Percentiles rank a stretch among this genome's conserved stretches.
These are phyloP conservation scores for Pulveroboletus sp. DNA, from an alignment of 768 basidiomycete genomes.

Conservation along the genomic window DNA sequence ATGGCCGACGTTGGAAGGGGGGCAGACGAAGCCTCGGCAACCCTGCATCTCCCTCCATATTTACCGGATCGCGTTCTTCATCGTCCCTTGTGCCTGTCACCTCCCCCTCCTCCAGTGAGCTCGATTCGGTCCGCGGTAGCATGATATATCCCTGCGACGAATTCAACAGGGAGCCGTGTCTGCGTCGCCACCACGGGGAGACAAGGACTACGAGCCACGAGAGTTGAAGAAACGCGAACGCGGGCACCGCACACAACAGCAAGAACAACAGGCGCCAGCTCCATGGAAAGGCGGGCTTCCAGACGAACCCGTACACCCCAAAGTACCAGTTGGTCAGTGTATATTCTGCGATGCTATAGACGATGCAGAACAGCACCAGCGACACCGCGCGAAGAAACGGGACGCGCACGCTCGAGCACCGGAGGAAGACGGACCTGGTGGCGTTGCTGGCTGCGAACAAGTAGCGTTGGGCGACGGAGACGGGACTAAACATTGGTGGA, in stretches of 20 bases:
- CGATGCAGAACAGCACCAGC: neutral
- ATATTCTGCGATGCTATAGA: constrained; percentile 11
- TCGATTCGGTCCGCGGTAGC: constrained; percentile 7
- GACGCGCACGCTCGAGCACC: neutral
- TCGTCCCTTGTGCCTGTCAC: neutral
- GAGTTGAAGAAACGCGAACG: constrained; percentile 10
- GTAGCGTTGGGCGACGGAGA: neutral
- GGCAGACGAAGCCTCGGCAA: neutral
- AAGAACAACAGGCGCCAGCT: constrained; percentile 18
- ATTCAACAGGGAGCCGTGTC: neutral
- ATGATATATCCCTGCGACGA: constrained; percentile 5
- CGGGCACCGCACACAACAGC: constrained; percentile 10
- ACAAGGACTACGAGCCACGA: neutral
- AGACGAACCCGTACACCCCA: neutral
- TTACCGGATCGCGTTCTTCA: neutral
- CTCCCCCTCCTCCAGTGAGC: constrained; percentile 1
- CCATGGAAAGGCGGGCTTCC: constrained; percentile 16
- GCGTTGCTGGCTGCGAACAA: no score
- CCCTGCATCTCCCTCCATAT: neutral
- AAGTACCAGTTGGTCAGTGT: constrained; percentile 10
- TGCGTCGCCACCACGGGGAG: neutral
- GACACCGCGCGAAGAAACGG: neutral
- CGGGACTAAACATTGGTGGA: neutral
- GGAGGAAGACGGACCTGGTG: neutral
- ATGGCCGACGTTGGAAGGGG: neutral